Evolutionary conservation across 768 basidiomycete genomes (phyloP).

Genomic region (Tulasnella sp.): DNA sequence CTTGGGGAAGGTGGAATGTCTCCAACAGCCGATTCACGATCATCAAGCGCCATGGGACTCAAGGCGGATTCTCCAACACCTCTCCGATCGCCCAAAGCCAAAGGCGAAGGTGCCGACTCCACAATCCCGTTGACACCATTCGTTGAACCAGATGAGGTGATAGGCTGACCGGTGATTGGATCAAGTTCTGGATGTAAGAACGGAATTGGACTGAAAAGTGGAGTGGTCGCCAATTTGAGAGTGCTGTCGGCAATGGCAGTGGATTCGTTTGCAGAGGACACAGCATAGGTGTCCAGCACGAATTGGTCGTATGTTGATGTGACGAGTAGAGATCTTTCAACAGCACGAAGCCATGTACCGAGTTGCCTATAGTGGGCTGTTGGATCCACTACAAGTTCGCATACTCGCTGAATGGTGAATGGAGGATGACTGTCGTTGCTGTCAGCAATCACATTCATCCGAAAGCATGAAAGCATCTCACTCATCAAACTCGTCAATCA

Average conservation of each 20-base stretch:
- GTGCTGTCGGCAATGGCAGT: slow-evolving; percentile 33
- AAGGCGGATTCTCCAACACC: slow-evolving; percentile 1
- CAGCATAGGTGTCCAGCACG: slow-evolving; percentile 27
- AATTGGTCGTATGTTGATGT: slow-evolving; percentile 69
- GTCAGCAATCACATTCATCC: slow-evolving; percentile 1
- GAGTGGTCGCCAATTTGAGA: slow-evolving; percentile 45
- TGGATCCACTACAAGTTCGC: slow-evolving; percentile 64
- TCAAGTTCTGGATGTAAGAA: slow-evolving; percentile 77
- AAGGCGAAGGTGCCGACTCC: slow-evolving; percentile 42
- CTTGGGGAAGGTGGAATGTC: slow-evolving; percentile 28
- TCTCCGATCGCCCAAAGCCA: slow-evolving; percentile 32
- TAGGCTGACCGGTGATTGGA: slow-evolving; percentile 65
- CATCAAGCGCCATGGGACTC: slow-evolving; percentile 15
- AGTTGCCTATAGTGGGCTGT: slow-evolving; percentile 57
- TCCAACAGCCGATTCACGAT: slow-evolving; percentile 3
- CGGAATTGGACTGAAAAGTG: slow-evolving; percentile 76
- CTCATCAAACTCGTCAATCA: slow-evolving; percentile 66
- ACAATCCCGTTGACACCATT: slow-evolving; percentile 2
- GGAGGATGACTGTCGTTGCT: slow-evolving; percentile 40
- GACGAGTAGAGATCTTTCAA: slow-evolving; percentile 71
- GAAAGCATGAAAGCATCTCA: slow-evolving; percentile 26
- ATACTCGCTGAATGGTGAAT: slow-evolving; percentile 82
- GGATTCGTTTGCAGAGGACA: slow-evolving; percentile 30
- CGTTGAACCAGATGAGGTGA: too few species aligned
- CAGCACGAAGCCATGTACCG: slow-evolving; percentile 79